These are phyloP conservation scores for Pholiota adiposa DNA, from an alignment of 1,284 basidiomycete genomes.

Conservation along the genomic window DNA sequence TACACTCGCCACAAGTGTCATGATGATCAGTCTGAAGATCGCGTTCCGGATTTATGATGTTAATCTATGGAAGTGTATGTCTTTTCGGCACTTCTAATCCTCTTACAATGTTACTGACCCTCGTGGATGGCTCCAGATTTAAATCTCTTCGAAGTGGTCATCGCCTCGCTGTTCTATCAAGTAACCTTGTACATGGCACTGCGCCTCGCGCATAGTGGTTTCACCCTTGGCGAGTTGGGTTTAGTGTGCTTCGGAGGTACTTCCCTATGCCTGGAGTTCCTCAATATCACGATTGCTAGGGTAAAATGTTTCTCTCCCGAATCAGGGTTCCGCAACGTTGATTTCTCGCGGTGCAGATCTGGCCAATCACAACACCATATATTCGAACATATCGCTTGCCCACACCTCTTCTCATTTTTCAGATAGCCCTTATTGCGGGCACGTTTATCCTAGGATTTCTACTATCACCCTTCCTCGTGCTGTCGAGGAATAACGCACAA, in stretches of 20 bases:
- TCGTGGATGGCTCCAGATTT: slow-evolving; percentile 57
- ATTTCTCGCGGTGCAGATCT: slow-evolving; percentile 55
- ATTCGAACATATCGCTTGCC: slow-evolving; percentile 94
- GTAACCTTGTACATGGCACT: slow-evolving; percentile 89
- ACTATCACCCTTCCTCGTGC: slow-evolving; percentile 91
- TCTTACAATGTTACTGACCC: slow-evolving; percentile 9
- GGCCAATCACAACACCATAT: slow-evolving; percentile 80
- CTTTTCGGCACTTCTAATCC: slow-evolving; percentile 11
- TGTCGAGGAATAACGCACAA: slow-evolving; percentile 93
- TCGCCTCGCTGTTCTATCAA: slow-evolving; percentile 87
- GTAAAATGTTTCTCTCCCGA: slow-evolving; percentile 46
- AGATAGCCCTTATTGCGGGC: slow-evolving; percentile 92
- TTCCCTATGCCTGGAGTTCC: slow-evolving; percentile 83
- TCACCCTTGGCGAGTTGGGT: slow-evolving; percentile 94
- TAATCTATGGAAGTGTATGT: slow-evolving; percentile 71
- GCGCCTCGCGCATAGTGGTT: slow-evolving; percentile 88
- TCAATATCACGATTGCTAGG: slow-evolving; percentile 81
- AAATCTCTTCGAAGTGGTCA: slow-evolving; percentile 76
- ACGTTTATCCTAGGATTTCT: slow-evolving; percentile 92
- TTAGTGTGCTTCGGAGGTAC: slow-evolving; percentile 90
- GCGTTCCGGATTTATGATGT: slow-evolving; percentile 45
- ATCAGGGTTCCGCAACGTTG: slow-evolving; percentile 2
- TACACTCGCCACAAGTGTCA: slow-evolving; percentile 52
- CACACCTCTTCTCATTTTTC: slow-evolving; percentile 90
- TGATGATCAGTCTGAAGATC: slow-evolving; percentile 52